Evolutionary conservation across 371 early-diverging fungal genomes (phyloP), one percentile per base, ranked within the genome.

Genomic region (Batrachochytrium dendrobatidis): DNA sequence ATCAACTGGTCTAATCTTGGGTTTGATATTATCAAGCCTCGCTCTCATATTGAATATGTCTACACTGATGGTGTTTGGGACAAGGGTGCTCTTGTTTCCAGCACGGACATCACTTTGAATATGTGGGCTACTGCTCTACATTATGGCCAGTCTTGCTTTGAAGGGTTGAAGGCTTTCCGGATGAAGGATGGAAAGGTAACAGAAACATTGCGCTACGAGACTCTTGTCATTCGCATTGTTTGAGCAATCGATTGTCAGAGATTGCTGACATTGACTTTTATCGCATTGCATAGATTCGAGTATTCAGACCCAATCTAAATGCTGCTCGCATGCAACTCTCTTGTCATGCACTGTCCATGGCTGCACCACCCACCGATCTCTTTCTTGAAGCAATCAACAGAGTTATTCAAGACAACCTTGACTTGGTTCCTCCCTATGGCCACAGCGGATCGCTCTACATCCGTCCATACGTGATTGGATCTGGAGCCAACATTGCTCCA

Each of bases 111-210:
- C 55, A 12, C 39, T 12, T 26, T 45, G 24, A 12, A 12, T 12
- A 26, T 35, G 48, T 76, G 72, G 60, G 81, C 84, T 5, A 81
- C 86, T 8, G 84, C 76, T 46, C 68, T 86, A 39, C 81, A 88
- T 63, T 88, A 88, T 57, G 88, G 88, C 31, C 88, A 88, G 66
- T 76, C 84, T 69, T 83, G 84, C 65, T 90, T 90, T 64, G 90
- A 90, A 74, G 90, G 90, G 26, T 65, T 90, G 63, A 90, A 90
- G 68, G 88, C 90, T 3, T 90, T 86, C 80, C 74, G 85, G 24
- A 79, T 81, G 74, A 77, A 74, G 49, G 80, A 87, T 62, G 85
- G 85, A 20, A 82, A 82, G 64, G 46, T 45, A 26, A 63, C 62
- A 61, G 8, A 33, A 15, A 59, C 28, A 22, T 34, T 24, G 20